Conservation (phyloP, 2,329 filamentous ascomycete species). For the Talaromyces funiculosus region DNA sequence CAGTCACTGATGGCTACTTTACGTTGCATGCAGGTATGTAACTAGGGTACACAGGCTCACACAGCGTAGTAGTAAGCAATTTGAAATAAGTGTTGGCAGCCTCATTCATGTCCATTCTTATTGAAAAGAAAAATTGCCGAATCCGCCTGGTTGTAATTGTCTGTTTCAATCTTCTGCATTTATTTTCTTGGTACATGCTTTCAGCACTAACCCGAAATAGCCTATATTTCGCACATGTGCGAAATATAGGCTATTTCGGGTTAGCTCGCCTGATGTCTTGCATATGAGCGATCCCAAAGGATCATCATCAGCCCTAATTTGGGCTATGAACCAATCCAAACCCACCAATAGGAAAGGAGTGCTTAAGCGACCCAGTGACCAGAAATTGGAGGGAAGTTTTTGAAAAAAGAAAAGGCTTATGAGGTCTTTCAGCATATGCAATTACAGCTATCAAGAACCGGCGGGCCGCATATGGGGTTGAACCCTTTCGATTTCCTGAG, state of each 20-base stretch:
- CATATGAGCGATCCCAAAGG: neutral
- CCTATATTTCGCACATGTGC: neutral
- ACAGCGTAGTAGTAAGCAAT: conserved; percentile 1
- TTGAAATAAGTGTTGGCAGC: neutral
- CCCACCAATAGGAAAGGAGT: neutral
- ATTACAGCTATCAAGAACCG: neutral
- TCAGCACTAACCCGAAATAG: neutral
- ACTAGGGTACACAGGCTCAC: conserved; percentile 8
- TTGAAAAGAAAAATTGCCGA: neutral
- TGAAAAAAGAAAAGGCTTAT: neutral
- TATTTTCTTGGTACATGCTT: neutral
- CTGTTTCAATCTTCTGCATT: neutral
- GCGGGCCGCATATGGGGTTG: neutral
- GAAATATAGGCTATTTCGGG: neutral
- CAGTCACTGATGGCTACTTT: neutral
- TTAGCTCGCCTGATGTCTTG: neutral
- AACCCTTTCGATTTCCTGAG: neutral
- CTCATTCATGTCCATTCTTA: neutral
- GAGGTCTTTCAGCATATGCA: neutral
- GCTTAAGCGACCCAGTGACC: neutral
- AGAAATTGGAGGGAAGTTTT: neutral
- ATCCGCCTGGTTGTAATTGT: neutral
- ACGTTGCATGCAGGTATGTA: conserved; percentile 9
- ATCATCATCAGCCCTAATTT: neutral
- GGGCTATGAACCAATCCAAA: neutral